Evolutionary conservation across 805 yeast genomes (phyloP).

Genomic region (Nakazawaea holstii): DNA sequence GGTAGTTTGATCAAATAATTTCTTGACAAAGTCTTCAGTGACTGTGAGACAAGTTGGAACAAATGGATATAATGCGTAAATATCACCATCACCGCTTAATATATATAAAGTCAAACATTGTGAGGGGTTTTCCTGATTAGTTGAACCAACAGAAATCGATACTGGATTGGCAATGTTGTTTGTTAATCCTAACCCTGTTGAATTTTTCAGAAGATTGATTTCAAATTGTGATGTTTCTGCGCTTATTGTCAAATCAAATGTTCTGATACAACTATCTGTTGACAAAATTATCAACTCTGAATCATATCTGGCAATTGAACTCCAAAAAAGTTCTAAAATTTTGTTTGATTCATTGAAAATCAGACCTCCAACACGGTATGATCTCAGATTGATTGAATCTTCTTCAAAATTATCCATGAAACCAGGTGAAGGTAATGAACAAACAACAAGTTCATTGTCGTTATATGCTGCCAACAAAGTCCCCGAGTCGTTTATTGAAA

Average conservation of each 20-base stretch:
- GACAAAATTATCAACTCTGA: slow-evolving; percentile 39
- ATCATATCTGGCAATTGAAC: slow-evolving; percentile 35
- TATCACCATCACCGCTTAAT: slow-evolving; percentile 49
- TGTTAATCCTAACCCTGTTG: slow-evolving; percentile 15
- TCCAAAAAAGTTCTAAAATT: slow-evolving; percentile 38
- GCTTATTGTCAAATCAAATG: slow-evolving; percentile 30
- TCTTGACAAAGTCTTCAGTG: slow-evolving; percentile 24
- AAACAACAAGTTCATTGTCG: slow-evolving; percentile 18
- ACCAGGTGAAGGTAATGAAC: slow-evolving; percentile 19
- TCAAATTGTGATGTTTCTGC: slow-evolving; percentile 18
- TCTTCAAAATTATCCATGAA: slow-evolving; percentile 2
- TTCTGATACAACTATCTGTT: slow-evolving; percentile 22
- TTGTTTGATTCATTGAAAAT: background rate
- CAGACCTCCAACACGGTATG: slow-evolving; percentile 1
- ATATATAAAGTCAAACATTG: slow-evolving; percentile 52
- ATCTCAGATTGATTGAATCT: background rate
- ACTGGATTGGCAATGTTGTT: slow-evolving; percentile 26
- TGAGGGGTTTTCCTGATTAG: slow-evolving; percentile 19
- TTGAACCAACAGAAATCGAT: slow-evolving; percentile 41
- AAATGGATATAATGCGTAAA: slow-evolving; percentile 62
- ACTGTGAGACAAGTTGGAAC: slow-evolving; percentile 41
- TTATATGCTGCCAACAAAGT: slow-evolving; percentile 26
- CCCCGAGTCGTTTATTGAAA: slow-evolving; percentile 24
- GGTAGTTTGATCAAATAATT: slow-evolving; percentile 28
- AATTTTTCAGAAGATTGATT: slow-evolving; percentile 16